Evolutionary conservation across 2,329 filamentous ascomycete genomes (phyloP).

Genomic region (Hymenotorrendiella dingleyae): DNA sequence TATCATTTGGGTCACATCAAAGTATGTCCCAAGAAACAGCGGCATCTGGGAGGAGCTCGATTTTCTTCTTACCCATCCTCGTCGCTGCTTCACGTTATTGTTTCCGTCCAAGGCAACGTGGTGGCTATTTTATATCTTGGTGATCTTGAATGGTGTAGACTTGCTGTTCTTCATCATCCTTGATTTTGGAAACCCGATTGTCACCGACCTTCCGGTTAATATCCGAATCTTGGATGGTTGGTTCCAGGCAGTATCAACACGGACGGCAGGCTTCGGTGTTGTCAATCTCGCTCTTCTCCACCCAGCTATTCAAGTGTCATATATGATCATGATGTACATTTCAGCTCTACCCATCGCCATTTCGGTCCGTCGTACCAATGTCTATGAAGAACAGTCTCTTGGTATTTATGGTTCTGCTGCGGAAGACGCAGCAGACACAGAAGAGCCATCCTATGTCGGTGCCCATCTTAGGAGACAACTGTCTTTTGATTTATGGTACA

Average conservation of each 20-base stretch:
- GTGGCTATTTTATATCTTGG: slow-evolving; percentile 88
- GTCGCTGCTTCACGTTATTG: slow-evolving; percentile 90
- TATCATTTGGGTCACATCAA: slow-evolving; percentile 77
- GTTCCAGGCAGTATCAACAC: slow-evolving; percentile 83
- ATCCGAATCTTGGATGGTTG: slow-evolving; percentile 77
- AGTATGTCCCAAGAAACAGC: slow-evolving; percentile 57
- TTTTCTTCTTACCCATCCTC: slow-evolving; percentile 89
- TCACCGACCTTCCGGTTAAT: slow-evolving; percentile 63
- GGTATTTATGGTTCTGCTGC: slow-evolving; percentile 59
- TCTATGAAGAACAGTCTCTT: slow-evolving; percentile 87
- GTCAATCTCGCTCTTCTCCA: slow-evolving; percentile 74
- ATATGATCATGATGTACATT: slow-evolving; percentile 99
- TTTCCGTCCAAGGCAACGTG: slow-evolving; percentile 89
- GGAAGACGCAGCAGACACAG: slow-evolving; percentile 44
- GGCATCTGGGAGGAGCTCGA: slow-evolving; percentile 83
- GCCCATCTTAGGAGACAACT: slow-evolving; percentile 88
- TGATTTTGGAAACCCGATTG: slow-evolving; percentile 69
- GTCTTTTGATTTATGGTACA: slow-evolving; percentile 96
- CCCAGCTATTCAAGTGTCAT: slow-evolving; percentile 87
- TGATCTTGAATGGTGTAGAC: slow-evolving; percentile 77
- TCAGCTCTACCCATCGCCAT: slow-evolving; percentile 96
- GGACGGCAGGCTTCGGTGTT: slow-evolving; percentile 84
- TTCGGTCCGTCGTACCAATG: slow-evolving; percentile 86
- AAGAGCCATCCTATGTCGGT: slow-evolving; percentile 73
- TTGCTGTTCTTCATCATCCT: slow-evolving; percentile 87